Evolutionary conservation across 2,329 filamentous ascomycete genomes (phyloP).

Genomic region (Penicillium psychrosexuale): DNA sequence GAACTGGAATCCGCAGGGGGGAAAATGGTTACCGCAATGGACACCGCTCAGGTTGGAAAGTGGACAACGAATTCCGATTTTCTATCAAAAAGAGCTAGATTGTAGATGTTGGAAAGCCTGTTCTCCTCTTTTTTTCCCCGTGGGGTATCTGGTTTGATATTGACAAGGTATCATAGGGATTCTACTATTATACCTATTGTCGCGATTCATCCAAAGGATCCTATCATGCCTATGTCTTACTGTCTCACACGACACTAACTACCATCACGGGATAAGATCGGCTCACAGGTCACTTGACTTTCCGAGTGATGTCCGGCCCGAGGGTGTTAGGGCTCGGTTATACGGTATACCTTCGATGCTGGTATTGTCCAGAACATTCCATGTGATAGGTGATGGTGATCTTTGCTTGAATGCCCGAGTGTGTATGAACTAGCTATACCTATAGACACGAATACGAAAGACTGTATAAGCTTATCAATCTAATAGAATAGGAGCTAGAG

Average conservation of each 20-base stretch:
- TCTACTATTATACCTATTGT: not conserved
- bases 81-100: not conserved
- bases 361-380: not conserved
- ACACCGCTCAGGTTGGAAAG: not conserved
- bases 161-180: too few relatives aligned
- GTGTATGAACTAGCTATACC: not conserved
- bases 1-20: slow-evolving; percentile 22
- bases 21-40: slow-evolving; percentile 4
- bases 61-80: slow-evolving; percentile 4
- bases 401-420: not conserved
- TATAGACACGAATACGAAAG: too few relatives aligned
- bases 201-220: not conserved
- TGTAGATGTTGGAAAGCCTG: not conserved
- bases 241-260: not conserved
- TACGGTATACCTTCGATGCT: not conserved
- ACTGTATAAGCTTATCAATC: not conserved
- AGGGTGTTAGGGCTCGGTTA: not conserved
- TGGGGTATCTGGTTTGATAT: not conserved
- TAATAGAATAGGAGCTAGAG: too few relatives aligned
- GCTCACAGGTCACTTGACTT: not conserved
- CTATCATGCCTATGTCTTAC: not conserved
- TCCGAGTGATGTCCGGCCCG: not conserved
- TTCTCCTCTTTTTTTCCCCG: too few relatives aligned
- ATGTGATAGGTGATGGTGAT: not conserved
- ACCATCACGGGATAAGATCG: slow-evolving; percentile 2